Conservation (phyloP, 2,329 filamentous ascomycete species). For the Trichoderma sp. region DNA sequence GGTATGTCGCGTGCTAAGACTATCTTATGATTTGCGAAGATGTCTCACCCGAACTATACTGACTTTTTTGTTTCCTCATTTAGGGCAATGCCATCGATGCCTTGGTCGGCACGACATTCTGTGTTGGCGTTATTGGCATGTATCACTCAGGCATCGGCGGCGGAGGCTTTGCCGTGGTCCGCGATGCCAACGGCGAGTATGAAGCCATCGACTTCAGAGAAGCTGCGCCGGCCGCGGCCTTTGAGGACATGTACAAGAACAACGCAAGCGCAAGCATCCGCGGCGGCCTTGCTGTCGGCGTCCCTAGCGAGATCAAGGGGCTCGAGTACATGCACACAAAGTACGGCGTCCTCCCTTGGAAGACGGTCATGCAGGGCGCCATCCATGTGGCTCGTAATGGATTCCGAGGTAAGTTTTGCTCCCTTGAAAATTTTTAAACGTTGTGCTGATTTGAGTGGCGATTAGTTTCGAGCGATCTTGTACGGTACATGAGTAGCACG, state of each 20-base stretch:
- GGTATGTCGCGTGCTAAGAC: conserved; percentile 34
- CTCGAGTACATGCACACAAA: conserved; percentile 73
- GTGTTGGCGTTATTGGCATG: conserved; percentile 72
- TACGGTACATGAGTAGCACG: conserved; percentile 66
- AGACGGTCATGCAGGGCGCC: conserved; percentile 68
- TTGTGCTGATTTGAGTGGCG: neutral
- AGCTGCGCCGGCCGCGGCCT: conserved; percentile 76
- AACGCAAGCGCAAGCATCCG: conserved; percentile 64
- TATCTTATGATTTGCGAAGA: neutral
- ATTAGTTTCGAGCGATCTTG: conserved; percentile 66
- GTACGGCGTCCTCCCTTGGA: conserved; percentile 70
- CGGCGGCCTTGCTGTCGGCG: conserved; percentile 69
- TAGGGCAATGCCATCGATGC: conserved; percentile 76
- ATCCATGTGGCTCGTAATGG: conserved; percentile 71
- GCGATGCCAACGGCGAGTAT: conserved; percentile 68
- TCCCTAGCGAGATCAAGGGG: conserved; percentile 75
- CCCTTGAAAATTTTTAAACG: neutral
- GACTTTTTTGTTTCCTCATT: neutral
- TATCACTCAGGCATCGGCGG: conserved; percentile 83
- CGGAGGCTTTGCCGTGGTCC: conserved; percentile 85
- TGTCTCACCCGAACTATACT: neutral
- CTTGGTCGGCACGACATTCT: conserved; percentile 70
- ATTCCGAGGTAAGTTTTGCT: conserved; percentile 47
- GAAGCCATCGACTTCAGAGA: conserved; percentile 91
- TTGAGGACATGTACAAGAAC: conserved; percentile 78